Evolutionary conservation across 2,329 filamentous ascomycete species (phyloP), one percentile per base, ranked within the genome.

Genomic region (Plenodomus tracheiphilus): DNA sequence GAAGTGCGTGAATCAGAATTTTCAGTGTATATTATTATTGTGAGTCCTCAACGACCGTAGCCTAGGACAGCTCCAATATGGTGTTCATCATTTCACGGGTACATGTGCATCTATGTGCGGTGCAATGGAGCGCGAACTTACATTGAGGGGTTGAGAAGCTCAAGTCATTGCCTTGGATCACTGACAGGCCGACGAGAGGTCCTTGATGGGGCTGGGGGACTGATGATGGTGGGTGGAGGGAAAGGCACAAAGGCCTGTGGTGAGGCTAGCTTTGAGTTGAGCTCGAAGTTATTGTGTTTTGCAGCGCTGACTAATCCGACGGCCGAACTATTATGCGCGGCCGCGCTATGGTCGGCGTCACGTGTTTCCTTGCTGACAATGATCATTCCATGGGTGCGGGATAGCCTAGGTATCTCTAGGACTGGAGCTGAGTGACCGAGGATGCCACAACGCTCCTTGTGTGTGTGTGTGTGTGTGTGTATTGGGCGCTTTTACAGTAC

Each of bases 41-140:
- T 80, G 48, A 60, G 77, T 88, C 85, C 66, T 72, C 65, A 70
- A 60, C 64, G 71, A 69, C 71, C 71, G 77, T 40, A 50, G 59
- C 58, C 61, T 82, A 82, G 85, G 86, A 89, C 85, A 89, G 86
- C 86, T 89, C 86, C 86, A 89, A 89, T 89, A 87, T 68, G n/a
- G 64, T 62, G 65, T 69, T 85, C 83, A 85, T 85, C 83, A 83
- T 75, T 50, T 65, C 57, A 58, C 49, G 45, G 52, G 36, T 25
- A 35, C 30, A 32, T 32, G 38, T 39, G 34, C 19, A 36, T n/a
- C n/a, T n/a, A n/a, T n/a, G 41, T 32, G 41, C 44, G 40, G 34
- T 43, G 39, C 44, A 42, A 34, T 43, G 39, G 7, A 35, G 25
- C 28, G 34, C 35, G 43, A 25, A 60, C 60, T 40, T 62, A 64